Evolutionary conservation across 1,284 basidiomycete species (phyloP), one percentile per base, ranked within the genome.

Genomic region (Phellopilus nigrolimitatus): DNA sequence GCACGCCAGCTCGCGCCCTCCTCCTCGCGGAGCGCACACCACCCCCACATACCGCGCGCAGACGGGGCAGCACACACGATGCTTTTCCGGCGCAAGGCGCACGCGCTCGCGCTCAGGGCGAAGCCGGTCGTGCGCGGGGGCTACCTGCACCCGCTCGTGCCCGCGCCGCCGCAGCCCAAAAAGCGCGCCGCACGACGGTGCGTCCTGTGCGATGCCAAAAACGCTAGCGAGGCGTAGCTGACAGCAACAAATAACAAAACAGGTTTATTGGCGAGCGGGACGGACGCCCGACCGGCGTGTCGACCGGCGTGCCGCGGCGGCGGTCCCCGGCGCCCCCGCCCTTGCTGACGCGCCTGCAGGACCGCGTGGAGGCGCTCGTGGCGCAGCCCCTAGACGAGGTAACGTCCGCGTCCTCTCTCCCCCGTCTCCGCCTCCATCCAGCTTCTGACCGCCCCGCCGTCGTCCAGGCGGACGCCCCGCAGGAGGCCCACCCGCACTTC

Each of bases 281-380:
- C 15, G 10, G 41, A 43, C 40, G 33, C 17, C 4, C 22, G 28
- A 24, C 31, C 21, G 28, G 10, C 24, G 10, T 22, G 22, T 8
- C 41, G 13, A 15, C 41, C 19, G 41, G 28, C 12, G 15, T 24
- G 28, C 41, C 13, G 24, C 37, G 8, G 37, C 17, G 9, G 37
- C 28, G 4, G 12, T 27, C 9, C 10, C 24, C 5, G 22, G 25
- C 15, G 15, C 27, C 24, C 49, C 49, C 22, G 17, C 49, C n/a
- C 10, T 22, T 13, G 6, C 17, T 38, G 34, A 9, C 36, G 12
- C n/a, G 22, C 10, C 22, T 47, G 33, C 50, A 42, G 7, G 28
- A 51, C 10, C 50, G 37, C 9, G 40, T 50, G 7, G 41, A 50
- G 12, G 30, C 36, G 1, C 41, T 50, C 7, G 31, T 50, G 12